A percentile compares a stretch with the other conserved stretches of the same genome.
phyloP scores from a whole-genome alignment of 1,284 basidiomycete species.

The Lentinula novae-zelandiae region DNA sequence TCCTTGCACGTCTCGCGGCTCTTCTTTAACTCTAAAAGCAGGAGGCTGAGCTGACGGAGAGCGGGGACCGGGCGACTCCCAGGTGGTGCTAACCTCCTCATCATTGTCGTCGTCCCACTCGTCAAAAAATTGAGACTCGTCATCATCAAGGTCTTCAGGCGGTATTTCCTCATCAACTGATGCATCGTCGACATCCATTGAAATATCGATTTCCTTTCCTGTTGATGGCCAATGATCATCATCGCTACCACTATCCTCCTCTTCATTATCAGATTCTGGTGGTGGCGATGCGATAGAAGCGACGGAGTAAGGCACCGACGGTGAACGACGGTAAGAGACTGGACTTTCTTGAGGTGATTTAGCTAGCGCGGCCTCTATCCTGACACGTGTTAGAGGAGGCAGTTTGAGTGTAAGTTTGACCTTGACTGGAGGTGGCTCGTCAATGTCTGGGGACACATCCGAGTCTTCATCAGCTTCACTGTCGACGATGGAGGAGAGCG shows the following conservation, averaged over 20 bases:
- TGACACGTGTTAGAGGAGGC: slow-evolving; percentile 12
- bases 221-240: slow-evolving; percentile 7
- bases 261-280: slow-evolving; percentile 21
- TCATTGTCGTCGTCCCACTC: slow-evolving; percentile 35
- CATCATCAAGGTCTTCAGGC: slow-evolving; percentile 10
- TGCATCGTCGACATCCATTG: slow-evolving; percentile 12
- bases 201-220: not conserved
- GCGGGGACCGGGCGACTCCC: slow-evolving; percentile 56
- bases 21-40: slow-evolving; percentile 48
- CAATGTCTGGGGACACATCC: slow-evolving; percentile 11
- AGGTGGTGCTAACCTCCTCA: slow-evolving; percentile 36
- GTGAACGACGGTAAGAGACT: slow-evolving; percentile 30
- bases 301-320: slow-evolving; percentile 38
- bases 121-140: slow-evolving; percentile 13
- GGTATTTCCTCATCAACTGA: slow-evolving; percentile 1
- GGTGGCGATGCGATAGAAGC: slow-evolving; percentile 22
- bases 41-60: slow-evolving; percentile 45
- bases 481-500: slow-evolving; percentile 35
- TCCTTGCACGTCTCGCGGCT: slow-evolving; percentile 54
- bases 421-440: slow-evolving; percentile 14
- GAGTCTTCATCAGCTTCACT: slow-evolving; percentile 59
- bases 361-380: not conserved
- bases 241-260: slow-evolving; percentile 8
- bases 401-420: slow-evolving; percentile 14
- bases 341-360: not conserved